A percentile compares a stretch with the other conserved stretches of the same genome.
phyloP scores from a whole-genome alignment of 2,329 filamentous ascomycete species.

The Ophiostoma sp. region DNA sequence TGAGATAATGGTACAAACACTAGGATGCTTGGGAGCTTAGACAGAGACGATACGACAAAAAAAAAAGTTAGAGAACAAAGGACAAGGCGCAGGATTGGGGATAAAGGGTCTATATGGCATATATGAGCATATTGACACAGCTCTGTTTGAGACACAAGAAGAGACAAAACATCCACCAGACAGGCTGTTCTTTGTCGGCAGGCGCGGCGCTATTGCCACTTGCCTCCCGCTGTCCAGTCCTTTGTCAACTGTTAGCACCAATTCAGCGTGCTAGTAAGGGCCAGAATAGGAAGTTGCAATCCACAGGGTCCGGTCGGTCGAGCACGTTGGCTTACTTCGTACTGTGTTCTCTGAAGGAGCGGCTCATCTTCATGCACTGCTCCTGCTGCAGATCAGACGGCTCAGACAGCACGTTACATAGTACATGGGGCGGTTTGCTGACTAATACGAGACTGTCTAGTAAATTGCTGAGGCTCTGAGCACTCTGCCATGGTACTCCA shows the following conservation, averaged over 20 bases:
- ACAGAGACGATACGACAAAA: background rate
- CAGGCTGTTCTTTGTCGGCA: background rate
- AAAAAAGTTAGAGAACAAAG: background rate
- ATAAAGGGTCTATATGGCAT: background rate
- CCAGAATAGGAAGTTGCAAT: conserved; percentile 8
- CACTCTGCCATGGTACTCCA: background rate
- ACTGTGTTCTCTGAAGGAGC: background rate
- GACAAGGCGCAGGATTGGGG: background rate
- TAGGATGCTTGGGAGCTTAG: background rate
- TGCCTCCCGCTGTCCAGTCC: conserved; percentile 3
- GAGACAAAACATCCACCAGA: background rate
- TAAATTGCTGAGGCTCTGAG: background rate
- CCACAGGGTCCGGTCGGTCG: background rate
- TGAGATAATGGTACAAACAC: background rate
- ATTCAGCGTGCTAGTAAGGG: background rate
- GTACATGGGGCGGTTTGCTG: background rate
- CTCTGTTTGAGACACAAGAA: background rate
- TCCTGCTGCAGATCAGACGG: background rate
- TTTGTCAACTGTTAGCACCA: background rate
- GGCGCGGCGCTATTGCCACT: conserved; percentile 5
- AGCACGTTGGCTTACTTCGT: background rate
- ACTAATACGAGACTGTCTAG: background rate
- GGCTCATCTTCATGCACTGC: background rate
- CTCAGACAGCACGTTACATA: background rate
- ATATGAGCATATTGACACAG: background rate